Conservation (phyloP, 1,284 basidiomycete species). For the Lentinula novae-zelandiae region DNA sequence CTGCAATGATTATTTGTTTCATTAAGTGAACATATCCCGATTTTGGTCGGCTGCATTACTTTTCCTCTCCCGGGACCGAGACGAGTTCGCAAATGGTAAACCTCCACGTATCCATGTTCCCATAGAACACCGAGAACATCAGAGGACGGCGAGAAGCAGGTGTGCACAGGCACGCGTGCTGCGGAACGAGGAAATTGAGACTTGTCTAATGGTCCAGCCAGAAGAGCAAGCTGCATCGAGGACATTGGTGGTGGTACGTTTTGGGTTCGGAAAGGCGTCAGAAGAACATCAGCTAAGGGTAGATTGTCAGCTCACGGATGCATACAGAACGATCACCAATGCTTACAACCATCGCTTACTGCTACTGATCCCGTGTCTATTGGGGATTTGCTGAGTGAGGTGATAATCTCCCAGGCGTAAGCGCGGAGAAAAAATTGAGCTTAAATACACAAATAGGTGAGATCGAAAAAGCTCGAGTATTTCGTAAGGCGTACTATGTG, state of each 20-base stretch:
- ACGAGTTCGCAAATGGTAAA: constrained; percentile 70
- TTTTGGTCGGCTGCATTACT: constrained; percentile 52
- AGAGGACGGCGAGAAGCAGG: constrained; percentile 54
- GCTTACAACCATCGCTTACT: constrained; percentile 87
- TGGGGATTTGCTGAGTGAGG: constrained; percentile 61
- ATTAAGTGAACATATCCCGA: constrained; percentile 28
- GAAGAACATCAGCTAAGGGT: constrained; percentile 60
- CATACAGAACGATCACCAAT: neutral
- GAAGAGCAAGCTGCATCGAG: constrained; percentile 57
- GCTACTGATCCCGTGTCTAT: constrained; percentile 83
- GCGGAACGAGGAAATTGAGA: constrained; percentile 12
- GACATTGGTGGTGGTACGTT: constrained; percentile 97
- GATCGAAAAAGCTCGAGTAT: neutral
- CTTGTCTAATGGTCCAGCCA: constrained; percentile 17
- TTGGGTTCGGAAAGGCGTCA: constrained; percentile 92
- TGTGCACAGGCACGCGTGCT: constrained; percentile 55
- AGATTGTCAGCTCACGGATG: neutral
- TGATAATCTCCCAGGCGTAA: constrained; percentile 78
- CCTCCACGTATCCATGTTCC: constrained; percentile 57
- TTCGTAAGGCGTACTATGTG: constrained; percentile 45
- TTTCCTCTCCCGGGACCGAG: constrained; percentile 61
- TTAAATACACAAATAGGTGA: constrained; percentile 21
- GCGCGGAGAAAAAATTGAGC: constrained; percentile 58
- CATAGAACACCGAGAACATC: constrained; percentile 71
- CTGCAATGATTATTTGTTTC: constrained; percentile 26